phyloP scores from a whole-genome alignment of 148 eudicot genomes.

The Rhododendron ferrugineum region DNA sequence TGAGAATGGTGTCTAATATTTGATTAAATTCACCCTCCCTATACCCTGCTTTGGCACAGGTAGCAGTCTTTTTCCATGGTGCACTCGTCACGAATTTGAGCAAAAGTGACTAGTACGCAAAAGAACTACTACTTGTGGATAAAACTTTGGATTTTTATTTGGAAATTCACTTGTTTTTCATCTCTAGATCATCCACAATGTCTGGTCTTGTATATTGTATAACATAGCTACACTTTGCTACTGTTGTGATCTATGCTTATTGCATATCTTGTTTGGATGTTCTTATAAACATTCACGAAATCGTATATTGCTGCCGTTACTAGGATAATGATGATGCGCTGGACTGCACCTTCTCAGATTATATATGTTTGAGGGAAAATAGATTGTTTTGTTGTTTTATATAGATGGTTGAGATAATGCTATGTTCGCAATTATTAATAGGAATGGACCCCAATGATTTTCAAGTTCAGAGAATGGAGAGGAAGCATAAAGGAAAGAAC shows the following conservation, averaged over 20 bases:
- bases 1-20: neutral
- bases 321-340: neutral
- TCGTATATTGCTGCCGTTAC: neutral
- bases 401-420: neutral
- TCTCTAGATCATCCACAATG: neutral
- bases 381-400: neutral
- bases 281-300: neutral
- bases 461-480: slow-evolving; percentile 12
- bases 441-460: slow-evolving; percentile 10
- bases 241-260: too few species aligned
- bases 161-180: neutral
- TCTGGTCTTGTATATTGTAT: neutral
- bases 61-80: neutral
- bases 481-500: slow-evolving; percentile 19
- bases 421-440: neutral
- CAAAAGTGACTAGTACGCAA: neutral
- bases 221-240: neutral
- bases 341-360: neutral
- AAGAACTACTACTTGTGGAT: neutral
- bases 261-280: neutral
- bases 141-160: neutral
- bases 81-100: neutral
- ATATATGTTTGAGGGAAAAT: neutral
- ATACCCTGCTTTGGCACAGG: neutral
- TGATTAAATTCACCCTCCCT: neutral